phyloP scores from a whole-genome alignment of 2,329 filamentous ascomycete genomes.

The Fusarium guadeloupense region DNA sequence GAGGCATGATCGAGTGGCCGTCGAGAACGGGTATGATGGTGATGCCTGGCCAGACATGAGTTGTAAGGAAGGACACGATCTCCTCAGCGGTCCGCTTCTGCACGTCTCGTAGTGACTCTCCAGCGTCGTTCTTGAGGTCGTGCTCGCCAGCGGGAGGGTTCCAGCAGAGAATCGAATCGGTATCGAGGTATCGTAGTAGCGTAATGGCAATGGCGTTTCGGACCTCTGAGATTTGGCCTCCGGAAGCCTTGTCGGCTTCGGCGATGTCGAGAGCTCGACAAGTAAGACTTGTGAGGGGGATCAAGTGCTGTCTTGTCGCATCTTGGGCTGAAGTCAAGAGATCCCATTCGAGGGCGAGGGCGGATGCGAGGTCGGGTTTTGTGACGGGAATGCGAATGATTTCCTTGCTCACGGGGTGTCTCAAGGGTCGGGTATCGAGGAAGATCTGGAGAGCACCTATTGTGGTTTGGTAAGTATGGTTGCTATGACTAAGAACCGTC shows the following conservation, averaged over 20 bases:
- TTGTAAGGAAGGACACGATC: conserved; percentile 76
- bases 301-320: conserved; percentile 84
- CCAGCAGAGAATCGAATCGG: conserved; percentile 94
- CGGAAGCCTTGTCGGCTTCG: conserved; percentile 64
- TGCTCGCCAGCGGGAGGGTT: conserved; percentile 65
- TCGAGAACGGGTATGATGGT: conserved; percentile 84
- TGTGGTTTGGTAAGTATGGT: conserved; percentile 10
- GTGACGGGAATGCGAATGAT: conserved; percentile 75
- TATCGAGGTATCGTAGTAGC: conserved; percentile 87
- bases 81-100: conserved; percentile 76
- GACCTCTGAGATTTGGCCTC: conserved; percentile 57
- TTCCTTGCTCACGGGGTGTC: conserved; percentile 76
- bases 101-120: conserved; percentile 72
- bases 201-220: conserved; percentile 72
- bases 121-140: conserved; percentile 56
- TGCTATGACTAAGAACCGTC: not conserved
- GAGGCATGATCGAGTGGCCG: conserved; percentile 77
- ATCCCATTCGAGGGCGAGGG: conserved; percentile 95
- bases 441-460: conserved; percentile 66
- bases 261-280: conserved; percentile 86
- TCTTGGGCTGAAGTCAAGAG: conserved; percentile 82
- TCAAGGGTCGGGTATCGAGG: conserved; percentile 81
- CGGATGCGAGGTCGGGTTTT: conserved; percentile 84
- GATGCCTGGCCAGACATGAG: conserved; percentile 84
- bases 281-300: conserved; percentile 86